phyloP scores from a whole-genome alignment of 2,329 filamentous ascomycete genomes.

The Aschersonia sp. region DNA sequence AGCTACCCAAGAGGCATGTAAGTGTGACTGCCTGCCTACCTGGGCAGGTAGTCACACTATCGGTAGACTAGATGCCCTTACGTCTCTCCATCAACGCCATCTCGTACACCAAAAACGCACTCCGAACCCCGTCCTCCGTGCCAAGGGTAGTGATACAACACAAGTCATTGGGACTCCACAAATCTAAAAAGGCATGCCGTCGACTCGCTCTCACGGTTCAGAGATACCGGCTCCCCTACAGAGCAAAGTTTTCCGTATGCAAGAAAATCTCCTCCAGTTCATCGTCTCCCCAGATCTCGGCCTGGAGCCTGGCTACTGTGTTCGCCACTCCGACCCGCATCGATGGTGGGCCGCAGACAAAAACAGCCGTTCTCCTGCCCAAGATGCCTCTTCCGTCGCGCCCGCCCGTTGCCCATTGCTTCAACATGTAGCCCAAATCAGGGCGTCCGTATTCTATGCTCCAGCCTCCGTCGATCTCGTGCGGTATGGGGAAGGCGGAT shows the following conservation, averaged over 20 bases:
- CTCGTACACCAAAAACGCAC: too few relatives aligned
- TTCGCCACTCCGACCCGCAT: slow-evolving; percentile 85
- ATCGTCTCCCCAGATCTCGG: slow-evolving; percentile 65
- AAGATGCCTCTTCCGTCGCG: slow-evolving; percentile 52
- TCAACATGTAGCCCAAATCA: slow-evolving; percentile 74
- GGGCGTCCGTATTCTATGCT: slow-evolving; percentile 85
- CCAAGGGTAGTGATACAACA: too few relatives aligned
- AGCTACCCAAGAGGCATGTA: too few relatives aligned
- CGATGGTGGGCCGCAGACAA: slow-evolving; percentile 76
- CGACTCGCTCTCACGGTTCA: too few relatives aligned
- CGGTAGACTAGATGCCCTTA: too few relatives aligned
- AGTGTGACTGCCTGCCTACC: too few relatives aligned
- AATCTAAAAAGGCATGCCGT: too few relatives aligned
- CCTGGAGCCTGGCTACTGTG: slow-evolving; percentile 70
- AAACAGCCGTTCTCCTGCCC: slow-evolving; percentile 71
- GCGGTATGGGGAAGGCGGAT: slow-evolving; percentile 64
- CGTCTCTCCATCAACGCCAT: too few relatives aligned
- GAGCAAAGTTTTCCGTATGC: slow-evolving; percentile 88
- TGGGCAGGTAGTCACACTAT: too few relatives aligned
- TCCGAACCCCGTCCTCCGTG: too few relatives aligned
- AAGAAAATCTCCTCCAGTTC: slow-evolving; percentile 80
- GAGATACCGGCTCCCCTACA: slow-evolving; percentile 27
- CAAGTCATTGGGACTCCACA: too few relatives aligned
- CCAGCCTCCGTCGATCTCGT: slow-evolving; percentile 66
- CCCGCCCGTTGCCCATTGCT: slow-evolving; percentile 64